A percentile compares a stretch with the other conserved stretches of the same genome.
Conservation (phyloP, 768 basidiomycete genomes). For the Auriscalpium vulgare region DNA sequence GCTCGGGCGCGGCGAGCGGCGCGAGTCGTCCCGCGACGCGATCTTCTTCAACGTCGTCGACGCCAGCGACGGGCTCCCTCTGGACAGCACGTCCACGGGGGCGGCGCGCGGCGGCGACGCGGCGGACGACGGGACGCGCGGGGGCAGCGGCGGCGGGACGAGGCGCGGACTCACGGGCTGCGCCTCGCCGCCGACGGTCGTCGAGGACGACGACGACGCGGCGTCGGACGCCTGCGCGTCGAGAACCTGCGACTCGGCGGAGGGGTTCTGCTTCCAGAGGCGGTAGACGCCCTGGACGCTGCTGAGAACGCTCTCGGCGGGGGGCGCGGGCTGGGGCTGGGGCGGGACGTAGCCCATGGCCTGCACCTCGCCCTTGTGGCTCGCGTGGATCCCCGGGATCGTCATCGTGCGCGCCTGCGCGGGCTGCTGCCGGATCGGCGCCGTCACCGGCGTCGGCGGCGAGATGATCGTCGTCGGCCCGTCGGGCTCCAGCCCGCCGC, state of each 20-base stretch:
- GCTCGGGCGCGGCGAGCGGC: constrained; percentile 3
- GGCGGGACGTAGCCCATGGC: constrained; percentile 71
- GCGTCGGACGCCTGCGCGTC: background rate
- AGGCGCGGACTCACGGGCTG: constrained; percentile 5
- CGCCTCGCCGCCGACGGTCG: background rate
- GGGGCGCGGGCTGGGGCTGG: constrained; percentile 26
- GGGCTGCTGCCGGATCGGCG: constrained; percentile 69
- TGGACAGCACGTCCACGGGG: constrained; percentile 13
- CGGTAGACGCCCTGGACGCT: constrained; percentile 66
- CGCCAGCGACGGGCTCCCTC: constrained; percentile 28
- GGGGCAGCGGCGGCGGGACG: constrained; percentile 39
- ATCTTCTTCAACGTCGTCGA: constrained; percentile 53
- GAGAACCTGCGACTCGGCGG: constrained; percentile 11
- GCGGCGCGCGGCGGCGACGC: constrained; percentile 16
- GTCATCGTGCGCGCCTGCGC: constrained; percentile 70
- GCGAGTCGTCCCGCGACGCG: constrained; percentile 28
- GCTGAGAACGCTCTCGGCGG: constrained; percentile 24
- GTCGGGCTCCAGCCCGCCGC: background rate
- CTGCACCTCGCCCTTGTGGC: constrained; percentile 79
- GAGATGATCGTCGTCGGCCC: background rate
- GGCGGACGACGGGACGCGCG: constrained; percentile 30
- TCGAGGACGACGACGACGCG: background rate
- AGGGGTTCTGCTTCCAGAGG: constrained; percentile 56
- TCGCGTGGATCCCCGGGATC: constrained; percentile 82
- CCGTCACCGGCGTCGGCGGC: constrained; percentile 1